Evolutionary conservation across 2,329 filamentous ascomycete species (phyloP), one percentile per base, ranked within the genome.

Genomic region (Endocalyx cinctus): DNA sequence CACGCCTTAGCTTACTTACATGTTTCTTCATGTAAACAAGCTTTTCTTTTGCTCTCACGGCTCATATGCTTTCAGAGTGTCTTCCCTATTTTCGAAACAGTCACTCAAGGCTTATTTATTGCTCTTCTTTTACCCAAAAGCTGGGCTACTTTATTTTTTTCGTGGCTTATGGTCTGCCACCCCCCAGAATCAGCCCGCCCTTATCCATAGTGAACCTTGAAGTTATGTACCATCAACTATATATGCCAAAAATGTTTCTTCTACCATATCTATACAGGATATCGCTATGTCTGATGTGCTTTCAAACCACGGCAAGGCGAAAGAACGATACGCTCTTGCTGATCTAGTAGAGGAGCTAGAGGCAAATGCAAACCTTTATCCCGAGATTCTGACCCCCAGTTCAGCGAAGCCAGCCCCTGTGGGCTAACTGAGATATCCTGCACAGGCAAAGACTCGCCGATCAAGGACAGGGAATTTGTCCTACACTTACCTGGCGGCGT

Each of bases 401-500:
- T 20, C 15, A 5, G 27, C 20, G n/a, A 38, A 32, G 14, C 46
- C 45, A 8, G 38, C 32, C 6, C 16, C 37, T 0, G 38, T 46
- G 3, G 40, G 41, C 17, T 42, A 40, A 7, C 14, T 47, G 17
- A 47, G 40, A 43, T 46, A 44, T 31, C 42, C 46, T 8, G 31
- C 27, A 14, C 35, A 40, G 12, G 19, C 7, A 17, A 10, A 10
- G 22, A 20, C 14, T 25, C 31, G 16, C 6, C 40, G 5, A 28
- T 39, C 1, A 23, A 22, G 3, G 26, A 31, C 5, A 32, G 39
- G 20, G 48, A 42, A 10, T 36, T 50, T 2, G 37, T 43, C 3
- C 27, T 50, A 10, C 37, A 48, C 26, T 36, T 50, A 25, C 43
- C 47, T 4, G 43, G 45, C 12, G 45, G 48, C 16, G 46, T 33